A percentile compares a stretch with the other conserved stretches of the same genome.
phyloP scores from a whole-genome alignment of 768 basidiomycete species.

The Omphalotus guepiniiformis region DNA sequence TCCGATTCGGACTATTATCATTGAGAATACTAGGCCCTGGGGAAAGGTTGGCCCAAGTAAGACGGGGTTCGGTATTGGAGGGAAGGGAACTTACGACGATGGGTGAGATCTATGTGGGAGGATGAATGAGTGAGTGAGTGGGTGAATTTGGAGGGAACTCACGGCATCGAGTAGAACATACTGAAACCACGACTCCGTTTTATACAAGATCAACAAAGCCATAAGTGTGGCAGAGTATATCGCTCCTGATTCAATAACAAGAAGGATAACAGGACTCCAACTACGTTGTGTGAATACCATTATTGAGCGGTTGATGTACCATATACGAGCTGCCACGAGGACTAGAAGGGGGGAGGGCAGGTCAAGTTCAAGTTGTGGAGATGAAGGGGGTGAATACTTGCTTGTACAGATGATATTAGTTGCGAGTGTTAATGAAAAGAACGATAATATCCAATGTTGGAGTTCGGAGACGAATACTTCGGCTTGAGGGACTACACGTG shows the following conservation, averaged over 20 bases:
- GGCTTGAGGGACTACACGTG: conserved; percentile 21
- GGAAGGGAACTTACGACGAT: conserved; percentile 16
- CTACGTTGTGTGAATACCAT: conserved; percentile 17
- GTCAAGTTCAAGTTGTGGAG: neutral
- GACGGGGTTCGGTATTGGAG: neutral
- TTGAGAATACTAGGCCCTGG: conserved; percentile 33
- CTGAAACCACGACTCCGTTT: conserved; percentile 30
- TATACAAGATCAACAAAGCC: conserved; percentile 28
- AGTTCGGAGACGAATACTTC: conserved; percentile 29
- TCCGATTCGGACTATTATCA: conserved; percentile 37
- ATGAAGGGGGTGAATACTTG: too few relatives aligned
- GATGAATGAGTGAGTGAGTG: neutral
- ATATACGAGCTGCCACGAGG: conserved; percentile 31
- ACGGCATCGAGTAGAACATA: conserved; percentile 33
- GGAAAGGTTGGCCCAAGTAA: neutral
- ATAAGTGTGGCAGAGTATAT: conserved; percentile 32
- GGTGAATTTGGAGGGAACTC: conserved; percentile 12
- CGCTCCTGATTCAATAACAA: conserved; percentile 34
- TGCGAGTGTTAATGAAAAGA: conserved; percentile 32
- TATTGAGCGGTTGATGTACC: conserved; percentile 25
- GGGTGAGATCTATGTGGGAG: conserved; percentile 17
- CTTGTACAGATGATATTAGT: conserved; percentile 35
- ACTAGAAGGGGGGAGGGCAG: conserved; percentile 11
- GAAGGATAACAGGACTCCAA: conserved; percentile 27
- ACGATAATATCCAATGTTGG: conserved; percentile 34